These are phyloP conservation scores for Steccherinum ochraceum DNA, from an alignment of 768 basidiomycete genomes.

Conservation along the genomic window DNA sequence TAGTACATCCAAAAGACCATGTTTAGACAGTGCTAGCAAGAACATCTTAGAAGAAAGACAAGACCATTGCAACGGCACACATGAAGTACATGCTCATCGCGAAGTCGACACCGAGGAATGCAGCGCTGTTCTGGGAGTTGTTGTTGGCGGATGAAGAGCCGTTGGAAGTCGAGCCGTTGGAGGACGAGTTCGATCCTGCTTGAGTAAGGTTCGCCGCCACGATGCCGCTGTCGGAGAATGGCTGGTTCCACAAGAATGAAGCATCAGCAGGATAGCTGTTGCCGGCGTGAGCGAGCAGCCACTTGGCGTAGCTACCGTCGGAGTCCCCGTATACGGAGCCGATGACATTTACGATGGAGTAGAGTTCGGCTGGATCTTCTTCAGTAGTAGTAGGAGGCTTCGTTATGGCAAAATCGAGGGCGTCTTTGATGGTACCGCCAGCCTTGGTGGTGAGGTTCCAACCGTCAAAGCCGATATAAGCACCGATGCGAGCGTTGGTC, in stretches of 20 bases:
- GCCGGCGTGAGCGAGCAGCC: slow-evolving; percentile 30
- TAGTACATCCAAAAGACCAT: too few relatives aligned
- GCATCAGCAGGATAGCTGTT: slow-evolving; percentile 36
- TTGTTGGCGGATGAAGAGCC: too few relatives aligned
- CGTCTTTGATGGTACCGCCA: slow-evolving; percentile 53
- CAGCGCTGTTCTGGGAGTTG: too few relatives aligned
- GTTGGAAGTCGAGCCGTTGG: too few relatives aligned
- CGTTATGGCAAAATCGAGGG: slow-evolving; percentile 53
- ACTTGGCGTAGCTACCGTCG: slow-evolving; percentile 45
- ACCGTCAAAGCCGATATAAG: slow-evolving; percentile 35
- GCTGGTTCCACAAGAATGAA: slow-evolving; percentile 52
- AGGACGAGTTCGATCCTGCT: background rate
- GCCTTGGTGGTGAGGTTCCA: slow-evolving; percentile 45
- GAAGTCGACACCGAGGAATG: too few relatives aligned
- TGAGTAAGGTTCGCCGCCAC: slow-evolving; percentile 2
- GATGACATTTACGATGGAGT: slow-evolving; percentile 51
- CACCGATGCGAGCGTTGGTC: slow-evolving; percentile 52
- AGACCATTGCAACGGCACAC: too few relatives aligned
- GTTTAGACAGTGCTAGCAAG: too few relatives aligned
- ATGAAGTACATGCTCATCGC: too few relatives aligned
- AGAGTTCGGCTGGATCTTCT: slow-evolving; percentile 41
- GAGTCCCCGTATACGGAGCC: slow-evolving; percentile 56
- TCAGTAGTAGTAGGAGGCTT: slow-evolving; percentile 24
- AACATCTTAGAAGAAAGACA: too few relatives aligned
- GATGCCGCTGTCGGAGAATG: slow-evolving; percentile 32